A percentile compares a stretch with the other conserved stretches of the same genome.
Conservation (phyloP, 2,329 filamentous ascomycete species). For the Monosporascus sp. region DNA sequence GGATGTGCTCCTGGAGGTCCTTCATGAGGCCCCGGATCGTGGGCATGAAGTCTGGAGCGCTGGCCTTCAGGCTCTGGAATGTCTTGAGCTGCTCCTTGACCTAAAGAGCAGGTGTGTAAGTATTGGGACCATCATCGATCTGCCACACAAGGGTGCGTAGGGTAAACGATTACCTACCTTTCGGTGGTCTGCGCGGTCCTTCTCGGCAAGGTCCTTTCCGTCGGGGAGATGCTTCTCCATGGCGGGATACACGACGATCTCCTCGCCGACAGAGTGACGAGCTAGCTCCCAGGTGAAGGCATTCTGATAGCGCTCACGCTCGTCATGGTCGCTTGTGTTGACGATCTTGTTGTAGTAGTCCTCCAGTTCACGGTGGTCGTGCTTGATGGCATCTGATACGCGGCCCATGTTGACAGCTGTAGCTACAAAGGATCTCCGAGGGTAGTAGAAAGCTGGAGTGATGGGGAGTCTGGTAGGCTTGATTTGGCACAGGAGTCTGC, state of each 20-base stretch:
- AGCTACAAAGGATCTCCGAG: constrained; percentile 2
- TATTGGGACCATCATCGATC: too few species aligned
- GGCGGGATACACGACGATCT: constrained; percentile 49
- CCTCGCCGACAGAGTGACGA: constrained; percentile 43
- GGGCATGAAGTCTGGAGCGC: constrained; percentile 36
- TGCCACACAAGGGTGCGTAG: neutral
- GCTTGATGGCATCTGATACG: constrained; percentile 29
- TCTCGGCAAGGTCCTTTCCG: constrained; percentile 40
- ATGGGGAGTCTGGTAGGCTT: too few species aligned
- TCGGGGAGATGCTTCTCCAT: constrained; percentile 43
- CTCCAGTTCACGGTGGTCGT: constrained; percentile 33
- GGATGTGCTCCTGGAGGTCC: constrained; percentile 40
- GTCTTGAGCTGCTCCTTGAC: constrained; percentile 46
- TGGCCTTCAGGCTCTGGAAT: constrained; percentile 41
- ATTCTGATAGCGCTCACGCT: constrained; percentile 38
- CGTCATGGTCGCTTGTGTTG: constrained; percentile 28
- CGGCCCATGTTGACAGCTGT: constrained; percentile 5
- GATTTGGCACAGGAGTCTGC: too few species aligned
- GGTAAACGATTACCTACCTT: constrained; percentile 23
- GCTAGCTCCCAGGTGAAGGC: constrained; percentile 45
- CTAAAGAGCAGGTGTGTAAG: constrained; percentile 24
- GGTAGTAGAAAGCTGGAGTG: too few species aligned
- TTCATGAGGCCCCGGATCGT: constrained; percentile 40
- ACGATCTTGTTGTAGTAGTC: constrained; percentile 38
- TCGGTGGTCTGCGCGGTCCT: constrained; percentile 44